Percentiles rank a stretch among this genome's conserved stretches.
Conservation (phyloP, 257 asterid genomes). For the Cinchona pubescens region DNA sequence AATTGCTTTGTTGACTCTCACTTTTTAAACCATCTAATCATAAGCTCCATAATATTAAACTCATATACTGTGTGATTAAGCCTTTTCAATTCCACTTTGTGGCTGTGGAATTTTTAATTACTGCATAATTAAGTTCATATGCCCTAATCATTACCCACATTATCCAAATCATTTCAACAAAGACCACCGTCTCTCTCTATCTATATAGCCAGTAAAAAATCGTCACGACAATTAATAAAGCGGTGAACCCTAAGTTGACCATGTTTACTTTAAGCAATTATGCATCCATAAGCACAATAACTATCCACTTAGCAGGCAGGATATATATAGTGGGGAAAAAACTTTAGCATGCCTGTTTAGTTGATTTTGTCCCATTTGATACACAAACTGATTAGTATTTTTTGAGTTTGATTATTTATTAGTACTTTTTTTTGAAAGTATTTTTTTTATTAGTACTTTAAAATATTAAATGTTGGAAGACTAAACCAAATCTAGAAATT, state of each 20-base stretch:
- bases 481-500: too few species aligned
- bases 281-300: too few species aligned
- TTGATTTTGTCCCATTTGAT: not conserved
- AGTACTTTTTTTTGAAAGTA: too few species aligned
- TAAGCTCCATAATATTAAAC: slow-evolving; percentile 2
- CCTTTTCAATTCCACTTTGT: slow-evolving; percentile 6
- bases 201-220: not conserved
- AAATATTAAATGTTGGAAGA: too few species aligned
- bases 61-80: slow-evolving; percentile 8
- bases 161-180: not conserved
- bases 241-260: slow-evolving; percentile 11
- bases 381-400: not conserved
- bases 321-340: not conserved
- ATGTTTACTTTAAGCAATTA: not conserved
- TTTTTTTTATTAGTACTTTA: too few species aligned
- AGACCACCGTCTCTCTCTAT: not conserved
- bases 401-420: not conserved
- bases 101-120: not conserved
- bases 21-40: slow-evolving; percentile 7
- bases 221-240: not conserved
- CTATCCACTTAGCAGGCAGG: not conserved
- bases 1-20: not conserved
- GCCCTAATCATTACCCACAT: slow-evolving; percentile 23
- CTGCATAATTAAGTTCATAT: slow-evolving; percentile 11
- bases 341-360: not conserved